phyloP scores from a whole-genome alignment of 345 rosid species.

The Linum usitatissimum region DNA sequence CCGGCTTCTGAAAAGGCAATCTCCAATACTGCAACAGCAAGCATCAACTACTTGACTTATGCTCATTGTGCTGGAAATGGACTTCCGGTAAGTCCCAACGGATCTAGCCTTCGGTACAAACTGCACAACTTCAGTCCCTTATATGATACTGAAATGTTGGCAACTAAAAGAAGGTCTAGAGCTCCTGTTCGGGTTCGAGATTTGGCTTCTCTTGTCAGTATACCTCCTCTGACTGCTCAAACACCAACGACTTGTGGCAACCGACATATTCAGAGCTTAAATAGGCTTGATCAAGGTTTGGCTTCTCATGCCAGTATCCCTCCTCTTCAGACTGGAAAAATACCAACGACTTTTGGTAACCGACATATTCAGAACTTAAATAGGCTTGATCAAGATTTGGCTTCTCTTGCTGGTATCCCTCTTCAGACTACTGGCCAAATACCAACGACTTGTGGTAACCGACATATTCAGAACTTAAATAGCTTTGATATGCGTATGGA shows the following conservation, averaged over 20 bases:
- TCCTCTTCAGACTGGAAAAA: conserved; percentile 11
- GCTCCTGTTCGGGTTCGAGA: conserved; percentile 33
- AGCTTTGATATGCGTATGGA: conserved; percentile 20
- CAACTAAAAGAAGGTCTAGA: conserved; percentile 47
- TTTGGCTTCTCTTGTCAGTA: conserved; percentile 32
- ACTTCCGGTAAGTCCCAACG: conserved; percentile 16
- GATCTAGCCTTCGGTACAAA: conserved; percentile 18
- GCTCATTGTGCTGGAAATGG: conserved; percentile 15
- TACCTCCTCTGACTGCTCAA: conserved; percentile 14
- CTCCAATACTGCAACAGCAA: conserved; percentile 14
- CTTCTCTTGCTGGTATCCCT: conserved; percentile 30
- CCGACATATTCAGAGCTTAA: conserved; percentile 14
- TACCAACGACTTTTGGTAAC: conserved; percentile 13
- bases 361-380: conserved; percentile 14
- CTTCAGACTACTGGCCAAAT: conserved; percentile 11
- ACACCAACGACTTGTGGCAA: conserved; percentile 13
- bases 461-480: conserved; percentile 13
- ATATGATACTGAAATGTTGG: conserved; percentile 21
- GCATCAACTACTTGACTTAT: conserved; percentile 12
- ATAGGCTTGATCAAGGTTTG: conserved; percentile 20
- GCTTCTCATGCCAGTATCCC: conserved; percentile 31
- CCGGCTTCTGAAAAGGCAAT: not conserved
- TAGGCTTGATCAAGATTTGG: conserved; percentile 21
- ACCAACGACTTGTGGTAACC: conserved; percentile 14
- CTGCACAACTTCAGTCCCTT: conserved; percentile 21